A percentile compares a stretch with the other conserved stretches of the same genome.
Conservation (phyloP, 2,329 filamentous ascomycete species). For the Aureobasidium musti region DNA sequence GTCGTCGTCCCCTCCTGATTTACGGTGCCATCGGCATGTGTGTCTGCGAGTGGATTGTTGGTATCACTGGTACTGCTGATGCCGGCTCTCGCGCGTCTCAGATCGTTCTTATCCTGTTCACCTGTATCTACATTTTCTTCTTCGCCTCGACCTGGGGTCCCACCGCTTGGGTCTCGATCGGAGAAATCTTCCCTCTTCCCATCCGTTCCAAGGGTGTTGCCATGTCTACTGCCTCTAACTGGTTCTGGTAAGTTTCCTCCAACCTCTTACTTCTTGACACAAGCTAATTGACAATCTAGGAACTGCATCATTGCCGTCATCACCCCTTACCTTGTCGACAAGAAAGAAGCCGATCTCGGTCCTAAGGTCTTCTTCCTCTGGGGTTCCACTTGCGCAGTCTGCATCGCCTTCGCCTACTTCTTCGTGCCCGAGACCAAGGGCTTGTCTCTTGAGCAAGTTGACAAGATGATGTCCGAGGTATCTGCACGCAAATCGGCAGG, state of each 20-base stretch:
- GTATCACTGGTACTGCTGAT: slow-evolving; percentile 58
- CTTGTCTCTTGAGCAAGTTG: slow-evolving; percentile 45
- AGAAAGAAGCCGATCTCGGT: slow-evolving; percentile 57
- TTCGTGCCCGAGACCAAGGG: slow-evolving; percentile 47
- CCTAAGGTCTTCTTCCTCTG: slow-evolving; percentile 53
- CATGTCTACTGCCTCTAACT: slow-evolving; percentile 85
- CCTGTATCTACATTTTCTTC: slow-evolving; percentile 90
- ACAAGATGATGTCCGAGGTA: slow-evolving; percentile 51
- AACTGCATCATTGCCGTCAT: slow-evolving; percentile 53
- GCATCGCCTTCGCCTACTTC: slow-evolving; percentile 43
- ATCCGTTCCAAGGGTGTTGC: slow-evolving; percentile 62
- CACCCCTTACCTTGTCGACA: slow-evolving; percentile 69
- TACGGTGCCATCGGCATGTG: slow-evolving; percentile 79
- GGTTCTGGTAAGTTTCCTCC: slow-evolving; percentile 75
- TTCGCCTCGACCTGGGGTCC: slow-evolving; percentile 79
- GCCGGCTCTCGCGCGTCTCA: slow-evolving; percentile 53
- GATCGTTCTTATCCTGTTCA: slow-evolving; percentile 70
- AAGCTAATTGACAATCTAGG: neutral
- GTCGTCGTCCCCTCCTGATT: slow-evolving; percentile 78
- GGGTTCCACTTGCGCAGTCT: slow-evolving; percentile 43
- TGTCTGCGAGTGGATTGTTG: slow-evolving; percentile 82
- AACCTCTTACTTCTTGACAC: too few relatives aligned
- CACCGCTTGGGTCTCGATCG: slow-evolving; percentile 54
- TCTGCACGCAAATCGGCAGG: slow-evolving; percentile 44
- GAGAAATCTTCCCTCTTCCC: slow-evolving; percentile 81